Evolutionary conservation across 2,329 filamentous ascomycete genomes (phyloP).

Genomic region (Niveomyces coronatus): DNA sequence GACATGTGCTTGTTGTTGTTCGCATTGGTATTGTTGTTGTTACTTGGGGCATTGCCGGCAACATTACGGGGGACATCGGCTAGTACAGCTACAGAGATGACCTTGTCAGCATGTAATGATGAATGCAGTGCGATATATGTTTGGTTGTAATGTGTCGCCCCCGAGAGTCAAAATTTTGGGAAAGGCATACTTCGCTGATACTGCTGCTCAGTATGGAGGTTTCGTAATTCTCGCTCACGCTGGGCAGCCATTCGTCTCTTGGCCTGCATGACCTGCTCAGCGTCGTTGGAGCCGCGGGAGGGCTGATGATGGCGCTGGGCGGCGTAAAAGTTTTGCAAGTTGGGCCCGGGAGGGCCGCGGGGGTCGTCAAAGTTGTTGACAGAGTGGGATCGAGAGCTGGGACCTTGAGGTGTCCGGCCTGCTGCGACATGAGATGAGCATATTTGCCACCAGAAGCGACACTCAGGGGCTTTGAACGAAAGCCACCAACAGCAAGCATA

Average conservation of each 20-base stretch:
- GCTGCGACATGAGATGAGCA: conserved; percentile 37
- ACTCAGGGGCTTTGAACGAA: too few relatives aligned
- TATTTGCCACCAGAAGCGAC: conserved; percentile 4
- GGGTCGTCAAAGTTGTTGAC: conserved; percentile 72
- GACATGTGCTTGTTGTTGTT: conserved; percentile 68
- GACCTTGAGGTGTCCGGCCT: conserved; percentile 54
- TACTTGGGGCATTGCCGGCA: conserved; percentile 12
- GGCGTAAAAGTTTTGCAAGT: conserved; percentile 89
- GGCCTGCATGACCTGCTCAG: conserved; percentile 97
- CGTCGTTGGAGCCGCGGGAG: conserved; percentile 74
- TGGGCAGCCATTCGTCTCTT: conserved; percentile 99
- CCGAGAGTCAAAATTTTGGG: conserved; percentile 66
- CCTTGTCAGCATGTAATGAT: conserved; percentile 25
- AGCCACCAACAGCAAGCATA: too few relatives aligned
- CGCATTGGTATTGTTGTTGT: conserved; percentile 8
- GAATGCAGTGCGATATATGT: too few relatives aligned
- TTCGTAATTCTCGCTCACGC: conserved; percentile 96
- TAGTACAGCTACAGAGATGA: conserved; percentile 38
- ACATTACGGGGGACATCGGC: conserved; percentile 28
- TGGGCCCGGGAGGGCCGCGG: conserved; percentile 57
- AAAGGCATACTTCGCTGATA: conserved; percentile 97
- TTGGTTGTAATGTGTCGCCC: too few relatives aligned
- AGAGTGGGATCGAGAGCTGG: conserved; percentile 67
- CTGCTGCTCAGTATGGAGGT: conserved; percentile 99
- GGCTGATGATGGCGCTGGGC: conserved; percentile 87